These are phyloP conservation scores for Epithele typhae DNA, from an alignment of 768 basidiomycete species.

Conservation along the genomic window DNA sequence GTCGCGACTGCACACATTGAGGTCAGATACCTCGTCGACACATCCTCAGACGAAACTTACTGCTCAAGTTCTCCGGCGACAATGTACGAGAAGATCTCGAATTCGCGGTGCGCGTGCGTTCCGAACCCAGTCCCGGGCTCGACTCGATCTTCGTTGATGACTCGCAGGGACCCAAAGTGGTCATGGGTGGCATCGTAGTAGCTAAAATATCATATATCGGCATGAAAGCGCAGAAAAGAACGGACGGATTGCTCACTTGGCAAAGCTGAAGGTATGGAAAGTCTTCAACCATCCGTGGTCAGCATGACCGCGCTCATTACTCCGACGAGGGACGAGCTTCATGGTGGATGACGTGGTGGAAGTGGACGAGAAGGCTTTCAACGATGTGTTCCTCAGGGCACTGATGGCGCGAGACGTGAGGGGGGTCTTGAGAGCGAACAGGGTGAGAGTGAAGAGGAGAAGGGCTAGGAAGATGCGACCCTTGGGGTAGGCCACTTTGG, in stretches of 20 bases:
- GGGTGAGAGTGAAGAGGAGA: no score
- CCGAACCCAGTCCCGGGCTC: constrained; percentile 75
- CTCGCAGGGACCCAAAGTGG: constrained; percentile 70
- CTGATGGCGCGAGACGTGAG: not conserved
- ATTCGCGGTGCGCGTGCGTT: constrained; percentile 76
- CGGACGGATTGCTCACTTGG: constrained; percentile 38
- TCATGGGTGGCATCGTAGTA: constrained; percentile 48
- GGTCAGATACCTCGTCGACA: not conserved
- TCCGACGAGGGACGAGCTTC: constrained; percentile 32
- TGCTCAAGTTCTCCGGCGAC: constrained; percentile 78
- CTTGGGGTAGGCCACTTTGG: not conserved
- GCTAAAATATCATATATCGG: not conserved
- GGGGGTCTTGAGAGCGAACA: constrained; percentile 5
- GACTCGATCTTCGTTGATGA: constrained; percentile 94
- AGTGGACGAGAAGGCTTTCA: constrained; percentile 4
- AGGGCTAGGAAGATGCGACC: no score
- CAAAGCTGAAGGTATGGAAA: constrained; percentile 73
- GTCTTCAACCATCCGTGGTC: constrained; percentile 56
- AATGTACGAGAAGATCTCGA: constrained; percentile 91
- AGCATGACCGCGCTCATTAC: constrained; percentile 40
- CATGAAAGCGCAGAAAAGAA: not conserved
- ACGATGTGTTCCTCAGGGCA: not conserved
- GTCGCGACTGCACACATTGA: constrained; percentile 56
- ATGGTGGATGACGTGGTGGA: constrained; percentile 6
- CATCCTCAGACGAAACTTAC: constrained; percentile 36